Conservation (phyloP, 371 early-diverging fungal genomes). For the Mucor piriformis region DNA sequence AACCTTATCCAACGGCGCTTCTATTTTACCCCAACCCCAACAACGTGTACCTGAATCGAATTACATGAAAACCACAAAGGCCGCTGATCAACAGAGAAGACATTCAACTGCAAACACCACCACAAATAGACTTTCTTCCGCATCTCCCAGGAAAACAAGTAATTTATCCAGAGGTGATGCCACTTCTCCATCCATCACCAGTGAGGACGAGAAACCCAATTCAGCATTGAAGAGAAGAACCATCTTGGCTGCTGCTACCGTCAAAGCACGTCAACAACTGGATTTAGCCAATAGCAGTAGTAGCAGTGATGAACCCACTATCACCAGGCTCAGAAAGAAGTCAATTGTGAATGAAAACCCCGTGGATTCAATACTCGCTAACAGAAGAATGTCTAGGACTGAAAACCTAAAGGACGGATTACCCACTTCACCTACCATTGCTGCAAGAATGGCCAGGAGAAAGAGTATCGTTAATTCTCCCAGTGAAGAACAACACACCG, state of each 20-base stretch:
- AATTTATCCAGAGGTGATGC: slow-evolving; percentile 7
- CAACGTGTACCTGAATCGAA: slow-evolving; percentile 17
- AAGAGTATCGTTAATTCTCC: slow-evolving; percentile 22
- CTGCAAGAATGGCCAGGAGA: slow-evolving; percentile 23
- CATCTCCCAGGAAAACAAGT: slow-evolving; percentile 19
- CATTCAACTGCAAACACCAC: slow-evolving; percentile 23
- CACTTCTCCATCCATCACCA: slow-evolving; percentile 13
- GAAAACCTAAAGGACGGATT: slow-evolving; percentile 48
- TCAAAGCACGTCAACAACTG: slow-evolving; percentile 22
- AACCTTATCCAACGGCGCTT: slow-evolving; percentile 37
- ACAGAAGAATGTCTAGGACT: slow-evolving; percentile 37
- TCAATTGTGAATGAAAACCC: slow-evolving; percentile 9
- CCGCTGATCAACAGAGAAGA: slow-evolving; percentile 33
- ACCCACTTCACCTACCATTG: slow-evolving; percentile 36
- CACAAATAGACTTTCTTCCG: slow-evolving; percentile 4
- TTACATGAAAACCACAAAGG: slow-evolving; percentile 34
- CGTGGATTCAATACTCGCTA: neutral
- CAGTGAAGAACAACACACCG: neutral
- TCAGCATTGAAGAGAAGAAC: slow-evolving; percentile 29
- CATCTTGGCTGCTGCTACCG: slow-evolving; percentile 29
- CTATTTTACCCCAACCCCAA: slow-evolving; percentile 3
- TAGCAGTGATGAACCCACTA: slow-evolving; percentile 18
- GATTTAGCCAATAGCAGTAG: neutral
- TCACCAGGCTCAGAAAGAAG: slow-evolving; percentile 16
- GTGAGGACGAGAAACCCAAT: slow-evolving; percentile 18